These are phyloP conservation scores for Ballota nigra DNA, from an alignment of 257 asterid species.

Conservation along the genomic window DNA sequence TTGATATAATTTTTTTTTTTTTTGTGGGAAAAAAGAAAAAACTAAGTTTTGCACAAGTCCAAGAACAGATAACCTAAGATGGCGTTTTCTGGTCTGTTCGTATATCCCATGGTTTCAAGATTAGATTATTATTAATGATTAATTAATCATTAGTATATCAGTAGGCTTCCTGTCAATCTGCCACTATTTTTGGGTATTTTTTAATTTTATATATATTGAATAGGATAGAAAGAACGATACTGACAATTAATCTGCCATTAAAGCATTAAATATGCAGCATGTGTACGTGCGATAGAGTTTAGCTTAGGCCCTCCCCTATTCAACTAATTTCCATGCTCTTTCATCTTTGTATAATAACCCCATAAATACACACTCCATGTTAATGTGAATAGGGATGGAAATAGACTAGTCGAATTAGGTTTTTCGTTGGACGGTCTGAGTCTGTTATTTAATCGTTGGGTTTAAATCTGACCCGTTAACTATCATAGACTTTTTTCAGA, in stretches of 20 bases:
- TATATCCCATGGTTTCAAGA: slow-evolving; percentile 19
- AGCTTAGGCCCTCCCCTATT: not conserved
- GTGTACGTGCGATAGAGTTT: not conserved
- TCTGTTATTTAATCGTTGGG: too few species aligned
- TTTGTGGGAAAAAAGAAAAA: slow-evolving; percentile 2
- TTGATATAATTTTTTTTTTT: too few species aligned
- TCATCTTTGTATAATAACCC: too few species aligned
- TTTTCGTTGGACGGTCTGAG: too few species aligned
- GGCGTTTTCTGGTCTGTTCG: slow-evolving; percentile 26
- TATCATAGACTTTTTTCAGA: too few species aligned
- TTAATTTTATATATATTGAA: not conserved
- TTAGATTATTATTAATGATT: not conserved
- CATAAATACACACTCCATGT: too few species aligned
- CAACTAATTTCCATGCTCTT: too few species aligned
- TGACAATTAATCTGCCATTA: not conserved
- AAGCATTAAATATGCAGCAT: not conserved
- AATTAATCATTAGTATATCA: slow-evolving; percentile 15
- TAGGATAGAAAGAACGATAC: not conserved
- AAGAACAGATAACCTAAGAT: slow-evolving; percentile 43
- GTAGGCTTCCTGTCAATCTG: slow-evolving; percentile 23
- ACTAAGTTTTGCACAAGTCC: slow-evolving; percentile 1
- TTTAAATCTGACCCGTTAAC: too few species aligned
- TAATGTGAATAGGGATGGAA: too few species aligned
- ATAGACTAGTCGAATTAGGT: too few species aligned
- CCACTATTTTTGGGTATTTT: slow-evolving; percentile 12